Base-by-base conservation (phyloP, 2,329 filamentous ascomycete species). In the Ilyonectria robusta region DNA sequence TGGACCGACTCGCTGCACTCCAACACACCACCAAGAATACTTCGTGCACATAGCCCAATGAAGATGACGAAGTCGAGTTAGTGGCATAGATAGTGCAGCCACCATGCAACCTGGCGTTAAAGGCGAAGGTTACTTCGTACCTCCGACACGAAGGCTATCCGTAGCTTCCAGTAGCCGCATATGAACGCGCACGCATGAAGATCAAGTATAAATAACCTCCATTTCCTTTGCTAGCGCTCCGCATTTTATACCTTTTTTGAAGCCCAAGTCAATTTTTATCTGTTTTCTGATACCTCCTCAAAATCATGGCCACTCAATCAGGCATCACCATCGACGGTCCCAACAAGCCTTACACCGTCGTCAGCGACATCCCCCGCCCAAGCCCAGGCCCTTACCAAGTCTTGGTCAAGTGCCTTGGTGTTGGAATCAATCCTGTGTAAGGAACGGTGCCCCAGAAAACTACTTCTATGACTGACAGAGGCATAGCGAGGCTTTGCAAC, bases 381-480 rank as follows among this genome's bases (percentile, higher is more conserved):
- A 73, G 40, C 0, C 79, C 80, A n/a, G 76, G 73, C 6, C 69
- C 71, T 6, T 75, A 74, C 9, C 80, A 82, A 53, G 75, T 78
- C 3, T 69, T 82, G 2, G 80, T 82, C 5, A 81, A 80, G 65
- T 80, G 76, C 7, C 73, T 82, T 8, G 75, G 74, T 17, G 74
- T 81, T 0, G 79, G 73, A 1, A 75, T 83, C 42, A 82, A 82
- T 60, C 78, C 79, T 0, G 75, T 82, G 81, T 83, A 58, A 61
- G 78, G 47, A 64, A 19, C 4, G 1, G 13, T 10, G 1, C 1
- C 11, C 19, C 4, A 5, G 6, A 0, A 23, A 2, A 1, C 10
- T 5, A 17, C 31, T n/a, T 1, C 10, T 21, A 2, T 5, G 2
- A 5, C 54, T 67, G 19, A 71, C 19, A 9, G 2, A 5, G 6